A percentile compares a stretch with the other conserved stretches of the same genome.
These are phyloP conservation scores for Climacium dendroides DNA, from an alignment of 225 moss, liverwort and hornwort genomes.

Conservation along the genomic window DNA sequence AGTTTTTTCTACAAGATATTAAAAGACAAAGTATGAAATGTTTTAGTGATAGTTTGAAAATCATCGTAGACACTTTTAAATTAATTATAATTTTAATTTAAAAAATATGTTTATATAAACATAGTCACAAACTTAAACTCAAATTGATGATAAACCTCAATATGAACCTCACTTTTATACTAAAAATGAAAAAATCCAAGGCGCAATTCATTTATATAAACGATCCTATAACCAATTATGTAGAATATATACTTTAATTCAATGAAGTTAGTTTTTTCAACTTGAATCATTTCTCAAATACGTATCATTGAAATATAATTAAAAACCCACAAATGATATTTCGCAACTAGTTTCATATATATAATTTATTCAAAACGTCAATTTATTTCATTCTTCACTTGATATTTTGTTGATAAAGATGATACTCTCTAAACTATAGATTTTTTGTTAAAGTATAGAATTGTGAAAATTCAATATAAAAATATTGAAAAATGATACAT, in stretches of 20 bases:
- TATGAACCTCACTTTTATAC: background rate
- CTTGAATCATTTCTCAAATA: background rate
- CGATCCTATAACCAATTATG: rapidly evolving
- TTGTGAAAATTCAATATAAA: background rate
- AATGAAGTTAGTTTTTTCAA: background rate
- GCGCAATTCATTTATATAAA: background rate
- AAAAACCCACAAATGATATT: background rate
- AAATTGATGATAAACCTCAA: background rate
- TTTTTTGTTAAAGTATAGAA: background rate
- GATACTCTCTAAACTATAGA: background rate
- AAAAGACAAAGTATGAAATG: constrained; percentile 5
- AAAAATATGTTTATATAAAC: background rate
- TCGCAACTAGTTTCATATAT: background rate
- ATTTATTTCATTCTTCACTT: background rate
- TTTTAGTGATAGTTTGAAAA: background rate
- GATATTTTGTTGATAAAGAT: background rate
- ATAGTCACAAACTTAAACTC: background rate
- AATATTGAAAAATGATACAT: background rate
- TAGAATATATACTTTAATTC: too few relatives aligned
- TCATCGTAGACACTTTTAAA: background rate
- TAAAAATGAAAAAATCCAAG: background rate
- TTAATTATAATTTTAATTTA: background rate
- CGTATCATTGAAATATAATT: background rate
- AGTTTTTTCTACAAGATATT: background rate
- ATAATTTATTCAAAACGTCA: background rate